A percentile compares a stretch with the other conserved stretches of the same genome.
Evolutionary conservation across 495 filamentous ascomycete species (phyloP).

Genomic region (Lasiosphaeria ovina): DNA sequence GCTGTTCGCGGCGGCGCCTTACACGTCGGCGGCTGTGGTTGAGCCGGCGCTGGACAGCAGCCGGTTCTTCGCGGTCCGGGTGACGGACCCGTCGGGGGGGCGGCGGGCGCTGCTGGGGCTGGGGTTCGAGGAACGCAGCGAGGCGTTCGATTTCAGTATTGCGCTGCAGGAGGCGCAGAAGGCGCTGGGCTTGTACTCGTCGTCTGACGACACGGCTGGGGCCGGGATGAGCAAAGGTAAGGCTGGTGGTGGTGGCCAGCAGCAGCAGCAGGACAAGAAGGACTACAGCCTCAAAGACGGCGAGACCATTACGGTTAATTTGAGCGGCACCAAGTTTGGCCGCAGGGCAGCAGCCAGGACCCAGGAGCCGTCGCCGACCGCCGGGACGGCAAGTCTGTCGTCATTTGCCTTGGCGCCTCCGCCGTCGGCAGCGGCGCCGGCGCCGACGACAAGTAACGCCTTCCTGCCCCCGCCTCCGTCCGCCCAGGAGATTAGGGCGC

Average conservation of each 20-base stretch:
- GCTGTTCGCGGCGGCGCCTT: slow-evolving; percentile 78
- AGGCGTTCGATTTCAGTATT: slow-evolving; percentile 81
- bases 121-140: slow-evolving; percentile 79
- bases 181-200: slow-evolving; percentile 46
- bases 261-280: slow-evolving; percentile 50
- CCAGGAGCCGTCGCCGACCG: slow-evolving; percentile 14
- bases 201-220: slow-evolving; percentile 17
- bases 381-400: slow-evolving; percentile 24
- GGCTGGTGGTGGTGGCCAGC: slow-evolving; percentile 17
- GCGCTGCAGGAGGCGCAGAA: slow-evolving; percentile 69
- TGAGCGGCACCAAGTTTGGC: slow-evolving; percentile 54
- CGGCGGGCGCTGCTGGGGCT: slow-evolving; percentile 75
- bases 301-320: slow-evolving; percentile 78
- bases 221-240: background rate
- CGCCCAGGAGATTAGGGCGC: slow-evolving; percentile 50
- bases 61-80: slow-evolving; percentile 78
- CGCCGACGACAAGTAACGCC: slow-evolving; percentile 15
- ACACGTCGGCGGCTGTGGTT: slow-evolving; percentile 56
- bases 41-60: slow-evolving; percentile 70
- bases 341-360: slow-evolving; percentile 25
- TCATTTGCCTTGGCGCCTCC: slow-evolving; percentile 56
- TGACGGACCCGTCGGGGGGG: slow-evolving; percentile 62
- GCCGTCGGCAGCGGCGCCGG: slow-evolving; percentile 22
- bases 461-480: slow-evolving; percentile 61
- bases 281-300: slow-evolving; percentile 82